Evolutionary conservation across 495 filamentous ascomycete genomes (phyloP).

Genomic region (Platismatia glauca): DNA sequence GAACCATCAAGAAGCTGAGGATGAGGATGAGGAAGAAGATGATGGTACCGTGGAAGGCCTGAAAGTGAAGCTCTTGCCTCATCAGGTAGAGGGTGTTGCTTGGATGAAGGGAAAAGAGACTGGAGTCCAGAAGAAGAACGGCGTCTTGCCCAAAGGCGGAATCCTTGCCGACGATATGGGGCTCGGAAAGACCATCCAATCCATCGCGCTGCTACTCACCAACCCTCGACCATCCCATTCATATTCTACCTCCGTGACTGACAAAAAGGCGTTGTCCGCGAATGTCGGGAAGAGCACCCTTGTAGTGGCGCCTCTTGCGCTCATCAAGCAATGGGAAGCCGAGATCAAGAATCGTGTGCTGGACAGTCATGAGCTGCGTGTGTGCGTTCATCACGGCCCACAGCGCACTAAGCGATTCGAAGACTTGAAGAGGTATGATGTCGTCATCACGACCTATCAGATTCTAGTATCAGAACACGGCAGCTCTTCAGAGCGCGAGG

Average conservation of each 20-base stretch:
- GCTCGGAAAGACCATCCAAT: slow-evolving; percentile 71
- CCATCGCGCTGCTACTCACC: slow-evolving; percentile 69
- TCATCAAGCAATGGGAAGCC: slow-evolving; percentile 95
- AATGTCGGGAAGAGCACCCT: slow-evolving; percentile 69
- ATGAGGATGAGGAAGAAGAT: slow-evolving; percentile 61
- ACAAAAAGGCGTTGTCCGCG: slow-evolving; percentile 51
- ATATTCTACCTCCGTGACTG: slow-evolving; percentile 18
- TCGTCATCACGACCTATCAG: slow-evolving; percentile 96
- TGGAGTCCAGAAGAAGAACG: slow-evolving; percentile 62
- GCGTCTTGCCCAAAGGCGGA: slow-evolving; percentile 73
- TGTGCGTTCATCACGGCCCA: slow-evolving; percentile 84
- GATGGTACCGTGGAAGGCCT: slow-evolving; percentile 71
- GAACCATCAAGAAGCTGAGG: slow-evolving; percentile 38
- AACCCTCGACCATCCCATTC: slow-evolving; percentile 56
- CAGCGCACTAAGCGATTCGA: slow-evolving; percentile 67
- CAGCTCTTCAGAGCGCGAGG: slow-evolving; percentile 45
- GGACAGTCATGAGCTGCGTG: slow-evolving; percentile 56
- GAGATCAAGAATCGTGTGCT: slow-evolving; percentile 77
- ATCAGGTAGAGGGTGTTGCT: slow-evolving; percentile 82
- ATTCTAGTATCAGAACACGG: slow-evolving; percentile 84
- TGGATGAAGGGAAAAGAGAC: slow-evolving; percentile 92
- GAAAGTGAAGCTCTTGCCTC: slow-evolving; percentile 76
- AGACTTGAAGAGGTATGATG: slow-evolving; percentile 75
- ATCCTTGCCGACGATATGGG: slow-evolving; percentile 69
- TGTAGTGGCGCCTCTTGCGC: slow-evolving; percentile 86